These are phyloP conservation scores for Elsinoe perseae DNA, from an alignment of 2,329 filamentous ascomycete genomes.

Conservation along the genomic window DNA sequence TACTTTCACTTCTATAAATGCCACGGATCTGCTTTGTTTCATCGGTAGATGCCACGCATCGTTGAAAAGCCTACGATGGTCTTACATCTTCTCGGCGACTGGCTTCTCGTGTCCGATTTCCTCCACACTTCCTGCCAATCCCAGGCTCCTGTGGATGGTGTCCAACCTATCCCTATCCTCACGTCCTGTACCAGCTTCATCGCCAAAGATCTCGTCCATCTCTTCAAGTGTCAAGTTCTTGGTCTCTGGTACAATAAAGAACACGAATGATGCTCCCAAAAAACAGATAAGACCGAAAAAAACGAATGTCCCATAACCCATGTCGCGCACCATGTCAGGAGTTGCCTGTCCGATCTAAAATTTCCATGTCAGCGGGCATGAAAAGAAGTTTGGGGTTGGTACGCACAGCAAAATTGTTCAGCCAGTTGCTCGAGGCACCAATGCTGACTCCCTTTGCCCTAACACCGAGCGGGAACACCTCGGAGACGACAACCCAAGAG, in stretches of 20 bases:
- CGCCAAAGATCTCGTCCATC: conserved; percentile 40
- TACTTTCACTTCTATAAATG: too few relatives aligned
- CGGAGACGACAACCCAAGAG: conserved; percentile 57
- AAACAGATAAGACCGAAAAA: conserved; percentile 60
- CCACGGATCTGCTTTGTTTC: too few relatives aligned
- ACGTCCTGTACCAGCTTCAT: conserved; percentile 14
- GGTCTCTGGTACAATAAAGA: conserved; percentile 47
- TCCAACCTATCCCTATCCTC: conserved; percentile 17
- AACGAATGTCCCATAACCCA: conserved; percentile 65
- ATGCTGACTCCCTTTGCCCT: conserved; percentile 64
- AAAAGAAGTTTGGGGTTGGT: too few relatives aligned
- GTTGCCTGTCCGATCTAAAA: conserved; percentile 35
- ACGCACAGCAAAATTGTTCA: conserved; percentile 25
- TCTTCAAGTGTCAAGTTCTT: conserved; percentile 49
- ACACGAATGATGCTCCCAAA: conserved; percentile 51
- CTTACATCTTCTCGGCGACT: not conserved
- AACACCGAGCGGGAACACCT: conserved; percentile 65
- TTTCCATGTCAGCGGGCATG: not conserved
- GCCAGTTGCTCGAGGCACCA: conserved; percentile 46
- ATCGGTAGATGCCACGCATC: too few relatives aligned
- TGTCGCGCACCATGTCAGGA: conserved; percentile 56
- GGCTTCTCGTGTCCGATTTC: conserved; percentile 5
- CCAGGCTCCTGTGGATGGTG: conserved; percentile 15
- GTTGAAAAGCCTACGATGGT: not conserved
- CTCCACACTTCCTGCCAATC: not conserved